Evolutionary conservation across 441 rosid species (phyloP).

Genomic region (Syzygium malaccense): DNA sequence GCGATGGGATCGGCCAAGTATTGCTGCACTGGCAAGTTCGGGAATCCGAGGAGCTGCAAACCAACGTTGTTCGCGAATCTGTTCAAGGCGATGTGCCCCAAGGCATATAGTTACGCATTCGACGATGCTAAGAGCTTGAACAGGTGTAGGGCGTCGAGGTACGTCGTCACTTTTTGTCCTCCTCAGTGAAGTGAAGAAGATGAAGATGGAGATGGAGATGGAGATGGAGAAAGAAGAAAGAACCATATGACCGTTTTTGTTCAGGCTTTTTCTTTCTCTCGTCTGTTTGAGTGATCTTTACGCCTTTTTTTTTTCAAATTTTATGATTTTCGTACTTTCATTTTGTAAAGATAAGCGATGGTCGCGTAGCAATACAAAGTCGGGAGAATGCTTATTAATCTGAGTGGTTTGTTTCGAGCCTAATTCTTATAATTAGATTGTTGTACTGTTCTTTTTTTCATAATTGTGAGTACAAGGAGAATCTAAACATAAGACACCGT

Average conservation of each 20-base stretch:
- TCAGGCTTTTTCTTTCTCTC: not conserved
- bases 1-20: conserved; percentile 87
- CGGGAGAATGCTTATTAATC: not conserved
- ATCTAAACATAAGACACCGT: not conserved
- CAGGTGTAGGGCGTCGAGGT: conserved; percentile 81
- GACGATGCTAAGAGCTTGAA: conserved; percentile 85
- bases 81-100: conserved; percentile 87
- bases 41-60: conserved; percentile 66
- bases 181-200: conserved; percentile 30
- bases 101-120: conserved; percentile 91
- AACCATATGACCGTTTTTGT: not conserved
- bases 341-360: not conserved
- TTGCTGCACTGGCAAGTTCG: conserved; percentile 76
- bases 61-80: conserved; percentile 75
- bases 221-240: not conserved
- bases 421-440: not conserved
- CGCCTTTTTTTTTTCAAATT: not conserved
- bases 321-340: not conserved
- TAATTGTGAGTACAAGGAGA: not conserved
- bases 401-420: no score
- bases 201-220: not conserved
- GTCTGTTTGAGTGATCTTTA: not conserved
- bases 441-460: not conserved
- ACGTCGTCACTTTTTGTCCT: conserved; percentile 89
- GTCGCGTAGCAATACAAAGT: not conserved